Conservation (phyloP, 805 yeast species). For the Kluyveromyces aestuarii region DNA sequence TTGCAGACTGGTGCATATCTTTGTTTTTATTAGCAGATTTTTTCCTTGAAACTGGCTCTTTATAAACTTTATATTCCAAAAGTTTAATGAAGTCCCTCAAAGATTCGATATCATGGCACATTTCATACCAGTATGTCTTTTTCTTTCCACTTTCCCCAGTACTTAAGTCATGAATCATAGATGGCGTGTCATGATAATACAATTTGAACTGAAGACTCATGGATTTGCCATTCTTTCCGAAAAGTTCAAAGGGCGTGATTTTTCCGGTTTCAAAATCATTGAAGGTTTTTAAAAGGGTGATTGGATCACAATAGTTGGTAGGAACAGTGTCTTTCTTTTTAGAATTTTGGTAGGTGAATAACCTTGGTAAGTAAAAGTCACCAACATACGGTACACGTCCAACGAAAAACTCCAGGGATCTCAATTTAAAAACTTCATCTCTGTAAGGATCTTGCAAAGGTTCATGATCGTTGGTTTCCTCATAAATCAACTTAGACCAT, state of each 20-base stretch:
- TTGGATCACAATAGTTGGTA: conserved; percentile 15
- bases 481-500: conserved; percentile 20
- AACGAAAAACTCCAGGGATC: conserved; percentile 25
- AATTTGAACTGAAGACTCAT: conserved; percentile 19
- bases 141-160: conserved; percentile 4
- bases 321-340: conserved; percentile 7
- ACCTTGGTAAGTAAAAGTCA: conserved; percentile 25
- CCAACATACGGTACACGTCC: conserved; percentile 25
- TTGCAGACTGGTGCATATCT: not conserved
- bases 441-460: conserved; percentile 22
- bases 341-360: conserved; percentile 15
- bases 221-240: conserved; percentile 15
- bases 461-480: conserved; percentile 18
- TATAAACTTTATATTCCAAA: conserved; percentile 13
- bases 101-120: conserved; percentile 18
- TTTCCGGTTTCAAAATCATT: conserved; percentile 17
- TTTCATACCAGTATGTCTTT: conserved; percentile 23
- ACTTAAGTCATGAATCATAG: conserved; percentile 13
- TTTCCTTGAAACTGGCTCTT: not conserved
- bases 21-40: not conserved
- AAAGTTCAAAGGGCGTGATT: conserved; percentile 15
- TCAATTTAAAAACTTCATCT: conserved; percentile 19
- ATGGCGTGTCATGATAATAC: conserved; percentile 21
- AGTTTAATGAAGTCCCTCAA: conserved; percentile 16
- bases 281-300: conserved; percentile 11